Evolutionary conservation across 2,329 filamentous ascomycete genomes (phyloP).

Genomic region (Stagonosporopsis tanaceti): DNA sequence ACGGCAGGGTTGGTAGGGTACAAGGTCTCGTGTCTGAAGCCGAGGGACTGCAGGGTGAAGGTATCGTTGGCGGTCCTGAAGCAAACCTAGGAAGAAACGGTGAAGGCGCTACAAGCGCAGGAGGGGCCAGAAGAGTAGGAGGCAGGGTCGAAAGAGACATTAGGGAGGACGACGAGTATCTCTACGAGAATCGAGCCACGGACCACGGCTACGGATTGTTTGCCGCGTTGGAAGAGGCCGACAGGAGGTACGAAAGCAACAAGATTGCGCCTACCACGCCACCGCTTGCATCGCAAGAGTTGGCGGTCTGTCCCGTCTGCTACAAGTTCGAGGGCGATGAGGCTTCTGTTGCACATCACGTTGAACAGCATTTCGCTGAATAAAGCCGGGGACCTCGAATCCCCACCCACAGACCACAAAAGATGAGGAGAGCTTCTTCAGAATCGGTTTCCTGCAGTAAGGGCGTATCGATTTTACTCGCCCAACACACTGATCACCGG

Average conservation of each 20-base stretch:
- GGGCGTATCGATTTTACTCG: neutral
- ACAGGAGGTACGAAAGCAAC: constrained; percentile 36
- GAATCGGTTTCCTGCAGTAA: neutral
- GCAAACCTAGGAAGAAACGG: constrained; percentile 40
- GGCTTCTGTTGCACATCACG: constrained; percentile 71
- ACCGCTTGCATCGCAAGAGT: constrained; percentile 21
- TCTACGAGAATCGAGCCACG: constrained; percentile 32
- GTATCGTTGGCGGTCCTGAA: constrained; percentile 32
- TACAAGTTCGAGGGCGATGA: constrained; percentile 72
- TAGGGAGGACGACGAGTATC: constrained; percentile 40
- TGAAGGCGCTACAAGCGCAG: constrained; percentile 19
- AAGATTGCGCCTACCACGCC: constrained; percentile 38
- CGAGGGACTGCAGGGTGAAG: constrained; percentile 35
- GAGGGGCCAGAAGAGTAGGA: constrained; percentile 21
- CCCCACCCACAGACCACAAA: neutral
- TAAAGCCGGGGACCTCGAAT: constrained; percentile 1
- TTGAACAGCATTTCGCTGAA: constrained; percentile 63
- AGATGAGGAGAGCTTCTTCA: neutral
- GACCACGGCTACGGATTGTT: constrained; percentile 28
- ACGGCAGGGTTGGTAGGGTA: constrained; percentile 77
- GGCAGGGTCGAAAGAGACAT: constrained; percentile 38
- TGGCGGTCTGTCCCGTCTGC: constrained; percentile 69
- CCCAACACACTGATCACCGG: neutral
- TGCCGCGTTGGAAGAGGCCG: constrained; percentile 38
- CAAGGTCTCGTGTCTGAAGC: constrained; percentile 63